phyloP scores from a whole-genome alignment of 345 rosid species.

The Camelina sativa region DNA sequence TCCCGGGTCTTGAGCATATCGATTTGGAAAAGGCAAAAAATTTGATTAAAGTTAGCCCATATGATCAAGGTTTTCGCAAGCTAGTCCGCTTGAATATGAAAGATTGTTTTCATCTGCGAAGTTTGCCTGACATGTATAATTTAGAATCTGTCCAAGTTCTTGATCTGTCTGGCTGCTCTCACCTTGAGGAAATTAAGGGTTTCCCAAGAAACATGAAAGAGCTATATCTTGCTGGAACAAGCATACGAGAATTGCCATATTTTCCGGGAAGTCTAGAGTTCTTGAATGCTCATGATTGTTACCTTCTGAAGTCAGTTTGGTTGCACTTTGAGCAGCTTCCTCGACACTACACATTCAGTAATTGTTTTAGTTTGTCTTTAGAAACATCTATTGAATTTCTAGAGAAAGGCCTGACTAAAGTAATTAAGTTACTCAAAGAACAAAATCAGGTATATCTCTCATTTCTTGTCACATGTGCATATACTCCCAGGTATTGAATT shows the following conservation, averaged over 20 bases:
- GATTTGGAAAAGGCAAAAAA: no score
- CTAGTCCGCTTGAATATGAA: constrained; percentile 23
- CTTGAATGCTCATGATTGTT: constrained; percentile 25
- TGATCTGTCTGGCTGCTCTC: constrained; percentile 27
- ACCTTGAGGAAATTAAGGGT: constrained; percentile 15
- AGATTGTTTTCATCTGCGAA: constrained; percentile 19
- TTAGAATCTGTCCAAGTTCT: constrained; percentile 32
- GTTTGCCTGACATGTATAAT: constrained; percentile 20
- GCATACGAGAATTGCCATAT: neutral
- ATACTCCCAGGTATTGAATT: neutral
- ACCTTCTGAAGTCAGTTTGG: no score
- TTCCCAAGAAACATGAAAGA: constrained; percentile 23
- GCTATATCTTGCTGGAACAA: constrained; percentile 27
- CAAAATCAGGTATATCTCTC: neutral
- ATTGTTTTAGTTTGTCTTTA: constrained; percentile 26
- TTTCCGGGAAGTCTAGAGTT: neutral
- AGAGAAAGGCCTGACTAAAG: neutral
- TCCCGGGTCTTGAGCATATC: no score
- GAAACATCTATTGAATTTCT: neutral
- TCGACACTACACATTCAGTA: constrained; percentile 21
- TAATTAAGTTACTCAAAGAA: neutral
- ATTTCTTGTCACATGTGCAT: neutral
- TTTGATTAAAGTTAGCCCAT: neutral
- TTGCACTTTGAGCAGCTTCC: neutral
- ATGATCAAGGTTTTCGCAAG: neutral